Conservation (phyloP, 208 protist genomes). For the Leishmania arabica region DNA sequence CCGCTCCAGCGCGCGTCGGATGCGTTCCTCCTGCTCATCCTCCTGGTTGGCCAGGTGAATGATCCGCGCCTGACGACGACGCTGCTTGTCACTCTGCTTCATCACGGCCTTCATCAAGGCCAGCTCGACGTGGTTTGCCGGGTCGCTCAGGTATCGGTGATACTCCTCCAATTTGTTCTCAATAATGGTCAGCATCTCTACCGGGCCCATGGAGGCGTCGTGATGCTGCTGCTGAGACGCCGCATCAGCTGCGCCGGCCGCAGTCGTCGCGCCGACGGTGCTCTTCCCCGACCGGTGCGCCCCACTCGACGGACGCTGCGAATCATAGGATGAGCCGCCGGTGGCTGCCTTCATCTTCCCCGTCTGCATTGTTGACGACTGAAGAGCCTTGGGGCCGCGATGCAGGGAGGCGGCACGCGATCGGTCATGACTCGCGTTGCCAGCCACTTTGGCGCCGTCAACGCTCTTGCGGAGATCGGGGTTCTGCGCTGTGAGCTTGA, state of each 20-base stretch:
- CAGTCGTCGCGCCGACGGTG: not conserved
- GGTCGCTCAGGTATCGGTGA: conserved; percentile 73
- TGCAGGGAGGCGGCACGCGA: not conserved
- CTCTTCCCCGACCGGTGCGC: conserved; percentile 5
- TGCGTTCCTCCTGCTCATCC: conserved; percentile 78
- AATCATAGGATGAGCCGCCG: not conserved
- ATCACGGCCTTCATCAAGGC: conserved; percentile 71
- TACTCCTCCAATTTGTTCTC: conserved; percentile 93
- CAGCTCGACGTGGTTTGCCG: conserved; percentile 68
- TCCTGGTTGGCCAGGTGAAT: conserved; percentile 78
- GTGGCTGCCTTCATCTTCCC: not conserved
- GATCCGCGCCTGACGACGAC: conserved; percentile 69
- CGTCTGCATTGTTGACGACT: not conserved
- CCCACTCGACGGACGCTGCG: not conserved
- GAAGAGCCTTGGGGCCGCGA: not conserved
- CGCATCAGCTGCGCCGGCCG: not conserved
- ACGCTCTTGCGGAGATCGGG: not conserved
- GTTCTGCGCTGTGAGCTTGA: conserved; percentile 33
- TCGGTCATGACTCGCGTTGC: not conserved
- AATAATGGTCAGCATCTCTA: conserved; percentile 93
- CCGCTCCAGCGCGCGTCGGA: conserved; percentile 68
- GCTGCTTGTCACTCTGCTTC: conserved; percentile 89
- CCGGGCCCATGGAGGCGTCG: conserved; percentile 76
- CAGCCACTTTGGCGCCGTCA: not conserved
- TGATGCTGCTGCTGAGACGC: conserved; percentile 21